phyloP scores from a whole-genome alignment of 2,329 filamentous ascomycete genomes.

The Juglanconis oblonga region DNA sequence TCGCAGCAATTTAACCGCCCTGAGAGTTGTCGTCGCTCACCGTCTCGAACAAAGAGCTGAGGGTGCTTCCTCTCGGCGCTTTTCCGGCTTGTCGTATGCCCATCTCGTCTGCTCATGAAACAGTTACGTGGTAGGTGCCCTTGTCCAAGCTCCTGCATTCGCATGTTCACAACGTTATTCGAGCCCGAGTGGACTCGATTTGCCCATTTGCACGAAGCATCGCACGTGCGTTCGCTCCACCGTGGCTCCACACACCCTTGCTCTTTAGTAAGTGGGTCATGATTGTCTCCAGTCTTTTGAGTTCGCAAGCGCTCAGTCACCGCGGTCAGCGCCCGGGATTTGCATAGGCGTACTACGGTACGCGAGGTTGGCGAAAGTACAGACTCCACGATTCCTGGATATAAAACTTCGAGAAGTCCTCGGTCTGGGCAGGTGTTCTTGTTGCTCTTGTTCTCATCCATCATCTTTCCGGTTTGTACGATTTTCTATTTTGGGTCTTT shows the following conservation, averaged over 20 bases:
- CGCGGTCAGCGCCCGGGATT: constrained; percentile 11
- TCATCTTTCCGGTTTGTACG: constrained; percentile 10
- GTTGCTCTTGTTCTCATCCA: neutral
- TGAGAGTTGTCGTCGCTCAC: constrained; percentile 2
- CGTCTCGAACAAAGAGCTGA: constrained; percentile 3
- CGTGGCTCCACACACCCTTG: constrained; percentile 7
- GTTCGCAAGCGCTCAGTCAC: constrained; percentile 16
- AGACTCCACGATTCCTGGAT: constrained; percentile 1
- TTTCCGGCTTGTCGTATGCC: neutral
- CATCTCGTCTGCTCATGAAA: constrained; percentile 3
- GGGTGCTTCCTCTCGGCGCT: neutral
- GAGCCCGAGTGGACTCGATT: neutral
- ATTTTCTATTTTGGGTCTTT: constrained; percentile 14
- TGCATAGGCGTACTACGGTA: constrained; percentile 4
- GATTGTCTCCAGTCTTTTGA: constrained; percentile 7
- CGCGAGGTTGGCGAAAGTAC: constrained; percentile 9
- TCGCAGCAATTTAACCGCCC: constrained; percentile 14
- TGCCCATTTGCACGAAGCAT: constrained; percentile 1
- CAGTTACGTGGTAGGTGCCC: constrained; percentile 5
- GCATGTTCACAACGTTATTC: neutral
- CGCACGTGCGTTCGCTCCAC: constrained; percentile 17
- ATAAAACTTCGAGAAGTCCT: neutral
- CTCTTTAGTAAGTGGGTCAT: constrained; percentile 7
- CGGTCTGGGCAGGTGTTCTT: neutral
- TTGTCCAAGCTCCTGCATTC: constrained; percentile 3